Evolutionary conservation across 1,284 basidiomycete genomes (phyloP), one percentile per base, ranked within the genome.

Genomic region (Tilletia caries): DNA sequence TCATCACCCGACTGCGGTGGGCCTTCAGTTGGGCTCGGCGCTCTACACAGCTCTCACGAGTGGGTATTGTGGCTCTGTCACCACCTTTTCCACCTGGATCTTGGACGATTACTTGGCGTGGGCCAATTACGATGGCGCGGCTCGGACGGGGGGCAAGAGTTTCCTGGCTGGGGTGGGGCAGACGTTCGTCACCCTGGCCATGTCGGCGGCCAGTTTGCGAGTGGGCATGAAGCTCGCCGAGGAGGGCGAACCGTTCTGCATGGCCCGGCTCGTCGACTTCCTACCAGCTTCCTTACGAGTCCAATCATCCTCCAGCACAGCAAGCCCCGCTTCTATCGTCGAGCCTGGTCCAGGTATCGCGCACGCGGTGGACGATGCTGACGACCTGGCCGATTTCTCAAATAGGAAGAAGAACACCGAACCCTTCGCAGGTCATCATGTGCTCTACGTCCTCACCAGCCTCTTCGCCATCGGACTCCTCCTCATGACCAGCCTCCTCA

Each of bases 1-100:
- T 10, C 33, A 23, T 64, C 2, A 66, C 29, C 18, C 10, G 33
- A 8, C 27, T 33, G 13, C 41, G 25, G 25, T 60, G 29, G 10
- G 25, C 8, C 18, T 43, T 43, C 66, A 95, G 93, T 74, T 94
- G 95, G 58, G 41, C 84, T 89, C 89, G 0, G 92, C 94, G 0
- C 79, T 95, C 8, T 95, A 93, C 83, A 92, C 91, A 3, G 93
- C 92, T 50, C 83, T 95, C 23, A 92, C 93, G 0, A 97, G 95
- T 54, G 95, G 95, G 3, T 92, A 96, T 82, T 98, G 95, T 79
- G 96, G 95, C 1, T 95, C 92, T 3, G 85, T 97, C 75, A 99
- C 96, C 3, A 98, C 95, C 0, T 98, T 98, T 85, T 96, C 94
- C 3, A 88, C 90, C 20, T 98, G 96, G 95, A 93, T 97, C 84